Conservation (phyloP, 208 protist species). For the Wallacemonas sp. region DNA sequence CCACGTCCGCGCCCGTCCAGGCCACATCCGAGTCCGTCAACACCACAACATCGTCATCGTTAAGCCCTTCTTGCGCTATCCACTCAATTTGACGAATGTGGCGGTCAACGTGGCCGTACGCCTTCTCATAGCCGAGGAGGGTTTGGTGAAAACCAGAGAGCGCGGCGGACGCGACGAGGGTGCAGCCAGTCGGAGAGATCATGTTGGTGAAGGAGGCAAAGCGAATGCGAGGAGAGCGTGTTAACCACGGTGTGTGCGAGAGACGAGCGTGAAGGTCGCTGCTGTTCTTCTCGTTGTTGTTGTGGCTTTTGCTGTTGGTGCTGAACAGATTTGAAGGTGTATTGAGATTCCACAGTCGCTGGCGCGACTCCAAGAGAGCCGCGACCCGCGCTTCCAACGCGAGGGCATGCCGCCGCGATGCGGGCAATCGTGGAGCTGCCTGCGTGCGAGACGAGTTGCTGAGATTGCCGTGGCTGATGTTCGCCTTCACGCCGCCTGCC, state of each 20-base stretch:
- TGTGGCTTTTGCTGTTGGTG: not conserved
- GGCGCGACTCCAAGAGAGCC: not conserved
- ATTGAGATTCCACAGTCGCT: not conserved
- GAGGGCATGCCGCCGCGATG: not conserved
- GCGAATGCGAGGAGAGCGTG: conserved; percentile 19
- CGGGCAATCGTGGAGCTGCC: not conserved
- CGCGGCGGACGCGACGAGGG: conserved; percentile 24
- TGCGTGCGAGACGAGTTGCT: too few species aligned
- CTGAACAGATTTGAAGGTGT: too few species aligned
- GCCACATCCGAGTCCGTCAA: conserved; percentile 31
- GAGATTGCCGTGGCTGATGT: too few species aligned
- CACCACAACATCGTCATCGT: conserved; percentile 37
- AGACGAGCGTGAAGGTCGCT: conserved; percentile 6
- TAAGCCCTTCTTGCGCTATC: conserved; percentile 25
- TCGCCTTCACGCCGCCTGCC: too few species aligned
- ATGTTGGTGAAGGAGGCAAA: conserved; percentile 19
- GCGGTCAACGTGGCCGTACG: conserved; percentile 37
- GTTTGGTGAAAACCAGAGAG: conserved; percentile 28
- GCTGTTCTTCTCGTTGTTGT: conserved; percentile 12
- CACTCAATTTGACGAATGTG: conserved; percentile 29
- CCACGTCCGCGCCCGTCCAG: conserved; percentile 38
- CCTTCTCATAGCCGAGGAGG: conserved; percentile 18
- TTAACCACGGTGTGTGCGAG: conserved; percentile 15
- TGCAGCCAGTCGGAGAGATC: conserved; percentile 29
- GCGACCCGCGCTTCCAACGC: not conserved